Conservation (phyloP, 805 yeast genomes). For the Cyberlindnera xylosilytica region DNA sequence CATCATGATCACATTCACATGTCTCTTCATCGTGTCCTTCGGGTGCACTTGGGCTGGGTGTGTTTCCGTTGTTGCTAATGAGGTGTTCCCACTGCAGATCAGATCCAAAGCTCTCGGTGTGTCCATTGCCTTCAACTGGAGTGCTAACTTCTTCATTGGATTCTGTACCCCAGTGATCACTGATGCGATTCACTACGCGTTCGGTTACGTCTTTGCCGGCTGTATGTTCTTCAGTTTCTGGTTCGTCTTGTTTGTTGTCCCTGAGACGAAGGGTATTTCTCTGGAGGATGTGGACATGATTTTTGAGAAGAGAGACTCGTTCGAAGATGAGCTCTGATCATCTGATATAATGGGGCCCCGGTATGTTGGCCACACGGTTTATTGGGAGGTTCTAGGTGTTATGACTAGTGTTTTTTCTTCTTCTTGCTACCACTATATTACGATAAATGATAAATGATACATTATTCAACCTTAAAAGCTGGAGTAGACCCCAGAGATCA, state of each 20-base stretch:
- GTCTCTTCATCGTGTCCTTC: conserved; percentile 47
- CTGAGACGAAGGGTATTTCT: conserved; percentile 78
- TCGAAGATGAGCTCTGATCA: neutral
- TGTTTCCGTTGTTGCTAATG: conserved; percentile 34
- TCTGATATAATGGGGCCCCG: too few species aligned
- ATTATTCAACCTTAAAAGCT: too few species aligned
- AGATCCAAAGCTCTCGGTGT: conserved; percentile 52
- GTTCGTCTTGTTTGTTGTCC: conserved; percentile 53
- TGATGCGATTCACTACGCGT: conserved; percentile 51
- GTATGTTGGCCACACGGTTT: too few species aligned
- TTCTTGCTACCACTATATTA: too few species aligned
- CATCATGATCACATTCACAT: conserved; percentile 54
- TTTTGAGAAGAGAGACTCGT: neutral
- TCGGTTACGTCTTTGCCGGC: conserved; percentile 57
- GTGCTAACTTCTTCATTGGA: conserved; percentile 48
- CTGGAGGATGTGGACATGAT: conserved; percentile 65
- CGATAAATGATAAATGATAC: too few species aligned
- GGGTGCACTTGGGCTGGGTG: conserved; percentile 47
- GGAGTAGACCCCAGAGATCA: too few species aligned
- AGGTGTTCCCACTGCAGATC: conserved; percentile 55
- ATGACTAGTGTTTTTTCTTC: too few species aligned
- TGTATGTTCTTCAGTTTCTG: conserved; percentile 42
- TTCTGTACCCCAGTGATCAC: conserved; percentile 64
- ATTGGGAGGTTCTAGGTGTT: too few species aligned
- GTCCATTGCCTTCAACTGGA: conserved; percentile 57